These are phyloP conservation scores for Fusarium abutilonis DNA, from an alignment of 2,329 filamentous ascomycete species.

Conservation along the genomic window DNA sequence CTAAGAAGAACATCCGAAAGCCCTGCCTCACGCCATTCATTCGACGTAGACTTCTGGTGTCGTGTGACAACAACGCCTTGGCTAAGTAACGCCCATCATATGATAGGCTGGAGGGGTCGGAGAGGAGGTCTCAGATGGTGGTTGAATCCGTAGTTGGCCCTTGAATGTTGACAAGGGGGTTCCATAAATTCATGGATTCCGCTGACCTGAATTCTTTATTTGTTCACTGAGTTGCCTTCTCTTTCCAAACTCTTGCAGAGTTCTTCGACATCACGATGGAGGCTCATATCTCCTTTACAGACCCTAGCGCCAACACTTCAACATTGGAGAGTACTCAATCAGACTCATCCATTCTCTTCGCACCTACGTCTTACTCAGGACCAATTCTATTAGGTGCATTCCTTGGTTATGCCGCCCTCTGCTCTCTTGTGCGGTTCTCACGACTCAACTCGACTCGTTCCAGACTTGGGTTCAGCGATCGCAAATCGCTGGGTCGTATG, in stretches of 20 bases:
- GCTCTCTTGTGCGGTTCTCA: conserved; percentile 52
- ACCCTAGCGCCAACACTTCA: conserved; percentile 22
- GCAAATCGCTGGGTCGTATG: conserved; percentile 53
- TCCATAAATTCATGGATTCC: conserved; percentile 22
- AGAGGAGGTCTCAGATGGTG: conserved; percentile 7
- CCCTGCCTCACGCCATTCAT: neutral
- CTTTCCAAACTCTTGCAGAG: conserved; percentile 1
- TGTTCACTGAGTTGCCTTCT: neutral
- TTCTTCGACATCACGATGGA: conserved; percentile 14
- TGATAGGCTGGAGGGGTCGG: conserved; percentile 5
- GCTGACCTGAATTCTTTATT: conserved; percentile 4
- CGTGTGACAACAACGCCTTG: neutral
- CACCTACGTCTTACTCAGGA: conserved; percentile 28
- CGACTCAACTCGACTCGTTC: conserved; percentile 46
- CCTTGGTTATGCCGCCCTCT: conserved; percentile 49
- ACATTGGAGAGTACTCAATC: conserved; percentile 1
- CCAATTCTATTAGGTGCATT: conserved; percentile 34
- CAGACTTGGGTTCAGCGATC: conserved; percentile 48
- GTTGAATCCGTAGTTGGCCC: conserved; percentile 1
- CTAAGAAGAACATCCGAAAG: neutral
- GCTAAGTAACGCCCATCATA: conserved; percentile 4
- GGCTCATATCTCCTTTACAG: conserved; percentile 4
- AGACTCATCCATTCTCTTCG: neutral
- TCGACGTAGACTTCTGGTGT: neutral
- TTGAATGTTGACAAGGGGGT: conserved; percentile 13